Conservation (phyloP, 1,139 yeast genomes). For the Saccharomyces hybrid region DNA sequence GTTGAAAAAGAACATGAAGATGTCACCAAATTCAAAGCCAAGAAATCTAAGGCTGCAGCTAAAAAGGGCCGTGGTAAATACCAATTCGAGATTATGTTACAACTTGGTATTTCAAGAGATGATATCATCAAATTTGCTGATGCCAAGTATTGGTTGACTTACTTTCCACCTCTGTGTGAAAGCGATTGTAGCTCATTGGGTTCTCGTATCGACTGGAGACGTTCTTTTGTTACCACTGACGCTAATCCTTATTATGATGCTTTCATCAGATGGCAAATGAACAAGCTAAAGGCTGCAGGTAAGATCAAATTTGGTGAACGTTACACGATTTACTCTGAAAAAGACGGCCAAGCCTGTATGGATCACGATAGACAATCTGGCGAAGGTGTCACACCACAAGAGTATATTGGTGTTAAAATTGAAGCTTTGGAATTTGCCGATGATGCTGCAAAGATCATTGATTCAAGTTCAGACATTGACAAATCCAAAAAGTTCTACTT, state of each 20-base stretch:
- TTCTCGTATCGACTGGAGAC: slow-evolving; percentile 97
- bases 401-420: slow-evolving; percentile 89
- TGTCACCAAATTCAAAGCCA: slow-evolving; percentile 83
- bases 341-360: slow-evolving; percentile 99
- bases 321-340: slow-evolving; percentile 93
- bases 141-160: slow-evolving; percentile 78
- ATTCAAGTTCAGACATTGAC: slow-evolving; percentile 47
- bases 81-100: slow-evolving; percentile 95
- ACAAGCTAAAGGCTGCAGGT: slow-evolving; percentile 73
- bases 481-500: slow-evolving; percentile 62
- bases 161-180: slow-evolving; percentile 87
- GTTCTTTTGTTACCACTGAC: slow-evolving; percentile 92
- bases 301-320: slow-evolving; percentile 97
- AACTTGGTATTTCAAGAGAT: slow-evolving; percentile 75
- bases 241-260: slow-evolving; percentile 93
- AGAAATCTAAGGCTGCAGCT: slow-evolving; percentile 87
- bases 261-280: slow-evolving; percentile 95
- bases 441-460: slow-evolving; percentile 32
- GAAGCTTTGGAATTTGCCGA: slow-evolving; percentile 44
- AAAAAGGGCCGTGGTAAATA: slow-evolving; percentile 90
- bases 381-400: slow-evolving; percentile 96
- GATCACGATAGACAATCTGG: slow-evolving; percentile 98
- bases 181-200: slow-evolving; percentile 77
- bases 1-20: slow-evolving; percentile 50
- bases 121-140: slow-evolving; percentile 87